These are phyloP conservation scores for Ganoderma leucocontextum DNA, from an alignment of 1,284 basidiomycete genomes.

Conservation along the genomic window DNA sequence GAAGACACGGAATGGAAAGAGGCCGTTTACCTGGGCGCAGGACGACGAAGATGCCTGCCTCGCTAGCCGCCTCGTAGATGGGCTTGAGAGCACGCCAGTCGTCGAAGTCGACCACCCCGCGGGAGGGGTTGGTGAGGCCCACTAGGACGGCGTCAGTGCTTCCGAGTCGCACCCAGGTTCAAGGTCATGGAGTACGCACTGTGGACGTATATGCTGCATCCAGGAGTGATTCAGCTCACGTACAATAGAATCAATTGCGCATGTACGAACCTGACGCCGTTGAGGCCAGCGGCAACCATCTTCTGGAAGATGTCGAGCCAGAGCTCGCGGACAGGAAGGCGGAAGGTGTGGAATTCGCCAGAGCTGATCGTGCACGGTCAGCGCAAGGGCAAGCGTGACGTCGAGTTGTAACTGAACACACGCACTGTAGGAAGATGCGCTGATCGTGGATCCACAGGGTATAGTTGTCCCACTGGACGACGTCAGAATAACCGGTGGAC, in stretches of 20 bases:
- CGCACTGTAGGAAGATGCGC: conserved; percentile 57
- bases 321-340: conserved; percentile 79
- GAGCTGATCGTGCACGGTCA: conserved; percentile 43
- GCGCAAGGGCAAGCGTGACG: background rate
- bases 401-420: conserved; percentile 3
- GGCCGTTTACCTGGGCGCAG: conserved; percentile 49
- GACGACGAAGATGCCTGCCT: conserved; percentile 56
- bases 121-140: conserved; percentile 79
- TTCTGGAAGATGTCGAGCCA: conserved; percentile 89
- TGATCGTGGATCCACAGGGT: conserved; percentile 42
- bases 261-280: conserved; percentile 54
- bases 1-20: background rate
- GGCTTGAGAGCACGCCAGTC: conserved; percentile 74
- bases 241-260: background rate
- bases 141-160: conserved; percentile 24
- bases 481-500: conserved; percentile 39
- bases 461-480: conserved; percentile 46
- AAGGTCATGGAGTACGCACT: conserved; percentile 45
- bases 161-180: background rate
- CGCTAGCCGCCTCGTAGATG: conserved; percentile 56
- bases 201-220: conserved; percentile 69
- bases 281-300: conserved; percentile 81
- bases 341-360: conserved; percentile 87
- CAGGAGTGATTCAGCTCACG: background rate
- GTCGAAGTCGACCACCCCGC: conserved; percentile 75